Percentiles rank a stretch among this genome's conserved stretches.
phyloP scores from a whole-genome alignment of 345 rosid genomes.

The Citrus inodora region DNA sequence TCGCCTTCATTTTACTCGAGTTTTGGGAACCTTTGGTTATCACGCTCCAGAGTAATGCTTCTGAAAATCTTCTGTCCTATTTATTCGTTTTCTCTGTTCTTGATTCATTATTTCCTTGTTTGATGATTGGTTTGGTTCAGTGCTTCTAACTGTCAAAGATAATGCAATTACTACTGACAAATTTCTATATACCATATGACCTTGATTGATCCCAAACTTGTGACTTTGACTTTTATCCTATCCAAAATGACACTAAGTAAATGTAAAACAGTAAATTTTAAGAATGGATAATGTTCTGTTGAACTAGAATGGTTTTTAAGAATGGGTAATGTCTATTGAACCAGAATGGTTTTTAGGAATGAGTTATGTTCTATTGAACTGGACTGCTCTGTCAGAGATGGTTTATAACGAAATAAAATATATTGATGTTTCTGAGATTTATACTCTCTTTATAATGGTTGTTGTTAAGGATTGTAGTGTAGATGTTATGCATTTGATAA shows the following conservation, averaged over 20 bases:
- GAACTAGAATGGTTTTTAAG: not conserved
- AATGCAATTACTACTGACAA: not conserved
- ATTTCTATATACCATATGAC: not conserved
- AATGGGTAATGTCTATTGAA: too few species aligned
- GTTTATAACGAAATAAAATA: too few species aligned
- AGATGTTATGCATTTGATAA: too few species aligned
- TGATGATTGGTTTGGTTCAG: not conserved
- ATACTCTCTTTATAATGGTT: too few species aligned
- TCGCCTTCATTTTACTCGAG: too few species aligned
- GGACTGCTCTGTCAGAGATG: too few species aligned
- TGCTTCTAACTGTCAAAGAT: not conserved
- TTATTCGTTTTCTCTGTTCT: not conserved
- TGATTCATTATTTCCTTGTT: not conserved
- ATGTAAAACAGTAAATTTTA: not conserved
- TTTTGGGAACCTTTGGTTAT: too few species aligned
- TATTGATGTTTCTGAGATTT: not conserved
- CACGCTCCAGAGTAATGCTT: not conserved
- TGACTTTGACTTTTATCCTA: not conserved
- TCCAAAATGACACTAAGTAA: not conserved
- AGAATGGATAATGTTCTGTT: not conserved
- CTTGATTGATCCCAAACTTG: not conserved
- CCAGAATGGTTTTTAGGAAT: too few species aligned
- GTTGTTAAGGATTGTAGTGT: too few species aligned
- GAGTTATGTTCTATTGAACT: too few species aligned
- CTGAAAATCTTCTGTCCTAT: slow-evolving; percentile 4